These are phyloP conservation scores for Kalmanozyma brasiliensis DNA, from an alignment of 1,284 basidiomycete genomes.

Conservation along the genomic window DNA sequence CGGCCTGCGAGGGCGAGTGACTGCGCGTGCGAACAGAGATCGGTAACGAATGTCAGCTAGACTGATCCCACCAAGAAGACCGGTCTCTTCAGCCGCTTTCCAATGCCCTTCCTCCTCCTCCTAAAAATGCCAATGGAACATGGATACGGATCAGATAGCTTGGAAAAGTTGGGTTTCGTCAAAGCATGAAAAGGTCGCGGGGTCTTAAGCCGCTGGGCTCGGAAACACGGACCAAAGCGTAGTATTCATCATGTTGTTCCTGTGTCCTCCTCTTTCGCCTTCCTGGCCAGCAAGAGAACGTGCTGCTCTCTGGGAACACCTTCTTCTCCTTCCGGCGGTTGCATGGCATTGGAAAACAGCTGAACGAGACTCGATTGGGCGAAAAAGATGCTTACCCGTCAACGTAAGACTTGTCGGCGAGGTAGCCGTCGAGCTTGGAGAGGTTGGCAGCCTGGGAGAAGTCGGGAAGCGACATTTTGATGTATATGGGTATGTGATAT, in stretches of 20 bases:
- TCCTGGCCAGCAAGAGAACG: no score
- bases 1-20: constrained; percentile 93
- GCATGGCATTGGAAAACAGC: not conserved
- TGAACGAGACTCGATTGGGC: constrained; percentile 10
- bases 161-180: constrained; percentile 65
- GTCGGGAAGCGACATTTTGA: constrained; percentile 66
- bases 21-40: constrained; percentile 70
- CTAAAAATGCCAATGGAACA: not conserved
- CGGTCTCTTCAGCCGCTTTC: constrained; percentile 2
- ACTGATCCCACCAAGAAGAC: not conserved
- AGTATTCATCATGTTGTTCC: constrained; percentile 61
- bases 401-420: constrained; percentile 65
- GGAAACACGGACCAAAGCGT: constrained; percentile 69
- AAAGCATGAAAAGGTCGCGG: constrained; percentile 66
- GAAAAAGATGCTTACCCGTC: constrained; percentile 60
- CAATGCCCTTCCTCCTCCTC: not conserved
- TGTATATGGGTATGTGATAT: constrained; percentile 17
- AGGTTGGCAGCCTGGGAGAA: constrained; percentile 61
- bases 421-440: constrained; percentile 60
- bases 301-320: no score
- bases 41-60: constrained; percentile 12
- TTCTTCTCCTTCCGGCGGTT: no score
- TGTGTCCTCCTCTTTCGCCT: not conserved
- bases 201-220: constrained; percentile 69
- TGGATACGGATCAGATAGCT: constrained; percentile 60